A percentile compares a stretch with the other conserved stretches of the same genome.
These are phyloP conservation scores for Noccaea bulbosa DNA, from an alignment of 345 rosid genomes.

Conservation along the genomic window DNA sequence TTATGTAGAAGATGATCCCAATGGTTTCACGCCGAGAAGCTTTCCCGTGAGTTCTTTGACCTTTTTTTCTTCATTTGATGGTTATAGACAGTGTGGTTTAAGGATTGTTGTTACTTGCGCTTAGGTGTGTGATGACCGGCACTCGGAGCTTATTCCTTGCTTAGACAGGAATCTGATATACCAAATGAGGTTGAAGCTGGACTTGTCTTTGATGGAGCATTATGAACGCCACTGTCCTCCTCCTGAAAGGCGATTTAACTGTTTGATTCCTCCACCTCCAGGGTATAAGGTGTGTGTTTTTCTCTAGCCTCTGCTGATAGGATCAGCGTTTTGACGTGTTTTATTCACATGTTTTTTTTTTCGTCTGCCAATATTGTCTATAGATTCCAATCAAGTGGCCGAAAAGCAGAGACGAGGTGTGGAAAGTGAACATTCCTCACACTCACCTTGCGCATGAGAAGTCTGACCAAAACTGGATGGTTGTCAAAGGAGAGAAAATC, in stretches of 20 bases:
- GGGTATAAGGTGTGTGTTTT: conserved; percentile 71
- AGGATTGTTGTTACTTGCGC: conserved; percentile 9
- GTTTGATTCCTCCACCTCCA: conserved; percentile 97
- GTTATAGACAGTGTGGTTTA: not conserved
- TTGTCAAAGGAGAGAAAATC: conserved; percentile 92
- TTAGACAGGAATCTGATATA: conserved; percentile 86
- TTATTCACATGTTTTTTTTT: not conserved
- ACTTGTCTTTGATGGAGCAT: conserved; percentile 95
- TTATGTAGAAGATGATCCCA: conserved; percentile 42
- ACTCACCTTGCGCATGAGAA: conserved; percentile 98
- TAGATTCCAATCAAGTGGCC: conserved; percentile 99
- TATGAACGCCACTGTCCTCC: conserved; percentile 98
- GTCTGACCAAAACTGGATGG: conserved; percentile 99
- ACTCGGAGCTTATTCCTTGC: conserved; percentile 97
- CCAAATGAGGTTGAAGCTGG: conserved; percentile 91
- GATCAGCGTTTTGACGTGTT: not conserved
- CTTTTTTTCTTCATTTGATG: not conserved
- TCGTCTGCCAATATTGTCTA: conserved; percentile 36
- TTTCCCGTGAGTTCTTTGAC: conserved; percentile 67
- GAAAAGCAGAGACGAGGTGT: conserved; percentile 96
- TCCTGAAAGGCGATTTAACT: conserved; percentile 89
- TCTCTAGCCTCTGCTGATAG: not conserved
- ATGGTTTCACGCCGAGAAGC: conserved; percentile 61
- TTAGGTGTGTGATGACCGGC: conserved; percentile 93
- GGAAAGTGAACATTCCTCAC: conserved; percentile 99